Conservation (phyloP, 2,329 filamentous ascomycete genomes). For the Sarocladium kiliense region DNA sequence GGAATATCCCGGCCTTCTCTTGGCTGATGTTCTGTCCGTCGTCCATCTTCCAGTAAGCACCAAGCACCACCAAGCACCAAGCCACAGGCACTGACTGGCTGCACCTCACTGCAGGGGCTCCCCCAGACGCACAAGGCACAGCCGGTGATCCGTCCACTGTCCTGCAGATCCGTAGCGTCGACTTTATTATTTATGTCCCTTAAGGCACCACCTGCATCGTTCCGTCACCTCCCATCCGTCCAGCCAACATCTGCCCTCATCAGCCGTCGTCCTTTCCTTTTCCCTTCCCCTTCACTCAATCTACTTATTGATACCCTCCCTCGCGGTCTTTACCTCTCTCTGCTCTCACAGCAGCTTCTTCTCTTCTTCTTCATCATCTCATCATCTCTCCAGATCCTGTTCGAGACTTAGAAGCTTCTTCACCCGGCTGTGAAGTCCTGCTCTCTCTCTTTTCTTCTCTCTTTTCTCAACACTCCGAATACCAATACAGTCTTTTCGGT, state of each 20-base stretch:
- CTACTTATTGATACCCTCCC: constrained; percentile 1
- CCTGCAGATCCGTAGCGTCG: too few relatives aligned
- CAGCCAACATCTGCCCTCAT: neutral
- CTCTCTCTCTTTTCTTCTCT: neutral
- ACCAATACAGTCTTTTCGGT: neutral
- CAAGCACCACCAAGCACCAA: too few relatives aligned
- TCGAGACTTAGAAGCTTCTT: neutral
- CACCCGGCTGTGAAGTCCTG: neutral
- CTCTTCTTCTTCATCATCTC: neutral
- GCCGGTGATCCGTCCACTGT: too few relatives aligned
- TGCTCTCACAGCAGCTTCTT: neutral
- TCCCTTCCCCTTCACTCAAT: neutral
- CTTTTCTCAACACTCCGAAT: neutral
- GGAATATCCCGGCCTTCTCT: neutral
- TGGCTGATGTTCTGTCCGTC: neutral
- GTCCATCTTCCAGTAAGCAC: neutral
- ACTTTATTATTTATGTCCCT: too few relatives aligned
- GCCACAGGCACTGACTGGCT: too few relatives aligned
- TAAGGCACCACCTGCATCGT: too few relatives aligned
- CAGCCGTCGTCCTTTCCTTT: neutral
- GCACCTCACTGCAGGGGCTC: neutral
- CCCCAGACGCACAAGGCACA: too few relatives aligned
- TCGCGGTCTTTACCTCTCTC: neutral
- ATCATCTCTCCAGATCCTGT: neutral
- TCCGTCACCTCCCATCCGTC: neutral